Evolutionary conservation across 495 filamentous ascomycete species (phyloP).

Genomic region (Neurospora sp.): DNA sequence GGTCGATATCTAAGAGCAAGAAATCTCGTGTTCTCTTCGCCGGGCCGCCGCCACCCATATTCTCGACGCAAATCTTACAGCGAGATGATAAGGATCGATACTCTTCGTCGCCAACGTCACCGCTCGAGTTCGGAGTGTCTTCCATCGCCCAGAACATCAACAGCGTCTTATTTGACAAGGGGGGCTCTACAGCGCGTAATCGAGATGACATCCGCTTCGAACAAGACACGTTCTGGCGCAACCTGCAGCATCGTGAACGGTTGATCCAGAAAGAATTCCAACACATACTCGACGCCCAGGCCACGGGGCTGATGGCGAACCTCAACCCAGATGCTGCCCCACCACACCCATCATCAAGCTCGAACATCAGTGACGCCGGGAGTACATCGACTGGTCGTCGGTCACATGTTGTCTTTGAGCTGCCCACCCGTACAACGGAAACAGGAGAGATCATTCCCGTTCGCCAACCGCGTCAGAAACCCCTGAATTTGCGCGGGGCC

Average conservation of each 20-base stretch:
- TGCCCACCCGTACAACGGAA: constrained; percentile 15
- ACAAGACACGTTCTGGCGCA: constrained; percentile 26
- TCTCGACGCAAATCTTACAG: constrained; percentile 17
- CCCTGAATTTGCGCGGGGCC: constrained; percentile 52
- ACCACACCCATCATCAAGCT: not conserved
- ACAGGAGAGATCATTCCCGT: constrained; percentile 43
- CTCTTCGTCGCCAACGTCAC: not conserved
- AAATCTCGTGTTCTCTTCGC: constrained; percentile 17
- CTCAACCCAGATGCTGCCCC: constrained; percentile 11
- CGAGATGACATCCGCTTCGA: constrained; percentile 11
- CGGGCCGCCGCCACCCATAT: constrained; percentile 26
- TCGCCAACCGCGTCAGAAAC: constrained; percentile 50
- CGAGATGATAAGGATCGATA: constrained; percentile 20
- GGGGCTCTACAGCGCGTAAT: constrained; percentile 1
- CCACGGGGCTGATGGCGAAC: constrained; percentile 49
- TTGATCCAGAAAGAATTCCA: constrained; percentile 71
- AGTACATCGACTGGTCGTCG: constrained; percentile 27
- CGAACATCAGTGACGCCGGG: constrained; percentile 21
- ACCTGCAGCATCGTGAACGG: constrained; percentile 37
- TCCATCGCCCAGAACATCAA: constrained; percentile 18
- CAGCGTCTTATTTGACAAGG: constrained; percentile 23
- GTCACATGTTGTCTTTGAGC: constrained; percentile 18
- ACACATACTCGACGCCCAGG: constrained; percentile 73
- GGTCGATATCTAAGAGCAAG: constrained; percentile 14
- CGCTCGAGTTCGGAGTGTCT: constrained; percentile 2